These are phyloP conservation scores for Cystobasidium slooffiae DNA, from an alignment of 1,284 basidiomycete species.

Conservation along the genomic window DNA sequence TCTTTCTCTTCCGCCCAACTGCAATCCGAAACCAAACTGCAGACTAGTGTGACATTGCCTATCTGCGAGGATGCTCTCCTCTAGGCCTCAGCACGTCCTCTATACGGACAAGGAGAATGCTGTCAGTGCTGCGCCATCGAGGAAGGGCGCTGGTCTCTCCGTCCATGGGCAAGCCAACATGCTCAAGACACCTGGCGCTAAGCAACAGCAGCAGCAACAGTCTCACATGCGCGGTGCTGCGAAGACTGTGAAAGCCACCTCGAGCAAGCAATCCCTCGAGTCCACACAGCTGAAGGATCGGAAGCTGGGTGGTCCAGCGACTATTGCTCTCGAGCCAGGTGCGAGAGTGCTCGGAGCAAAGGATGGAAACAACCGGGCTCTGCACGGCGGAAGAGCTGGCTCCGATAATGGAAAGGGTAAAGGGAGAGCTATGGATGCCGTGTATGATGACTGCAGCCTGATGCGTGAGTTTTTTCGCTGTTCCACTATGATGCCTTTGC, in stretches of 20 bases:
- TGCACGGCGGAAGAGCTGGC: not conserved
- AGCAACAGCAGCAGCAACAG: not conserved
- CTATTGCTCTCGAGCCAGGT: conserved; percentile 30
- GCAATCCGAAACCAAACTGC: not conserved
- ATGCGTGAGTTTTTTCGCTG: conserved; percentile 2
- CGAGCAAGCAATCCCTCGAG: not conserved
- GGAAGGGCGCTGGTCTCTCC: not conserved
- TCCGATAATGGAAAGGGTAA: conserved; percentile 4
- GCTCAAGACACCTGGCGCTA: conserved; percentile 26
- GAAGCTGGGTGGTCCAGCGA: not conserved
- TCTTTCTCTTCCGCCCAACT: not conserved
- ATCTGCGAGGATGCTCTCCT: conserved; percentile 16
- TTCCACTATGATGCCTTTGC: not conserved
- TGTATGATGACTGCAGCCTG: conserved; percentile 12
- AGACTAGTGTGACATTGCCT: not conserved
- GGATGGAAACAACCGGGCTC: conserved; percentile 31
- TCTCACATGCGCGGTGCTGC: not conserved
- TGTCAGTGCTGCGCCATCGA: not conserved
- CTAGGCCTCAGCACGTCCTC: conserved; percentile 9
- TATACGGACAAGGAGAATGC: conserved; percentile 41
- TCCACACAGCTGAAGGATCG: not conserved
- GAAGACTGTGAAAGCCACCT: conserved; percentile 1
- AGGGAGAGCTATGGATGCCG: conserved; percentile 20
- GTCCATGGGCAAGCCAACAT: not conserved
- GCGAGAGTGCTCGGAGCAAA: conserved; percentile 35